phyloP scores from a whole-genome alignment of 768 basidiomycete genomes.

The Boletus fagicola region DNA sequence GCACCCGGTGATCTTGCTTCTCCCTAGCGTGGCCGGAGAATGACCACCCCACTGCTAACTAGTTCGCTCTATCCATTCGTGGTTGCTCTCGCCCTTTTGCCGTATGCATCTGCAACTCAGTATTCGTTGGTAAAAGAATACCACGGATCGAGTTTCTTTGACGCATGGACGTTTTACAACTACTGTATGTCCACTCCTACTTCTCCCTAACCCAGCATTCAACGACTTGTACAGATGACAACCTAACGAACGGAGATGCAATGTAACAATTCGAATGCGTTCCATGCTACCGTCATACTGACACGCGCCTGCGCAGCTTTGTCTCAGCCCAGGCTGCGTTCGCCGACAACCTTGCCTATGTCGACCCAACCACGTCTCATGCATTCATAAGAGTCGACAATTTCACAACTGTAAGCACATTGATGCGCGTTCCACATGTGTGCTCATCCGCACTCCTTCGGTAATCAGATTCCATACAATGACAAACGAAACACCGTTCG shows the following conservation, averaged over 20 bases:
- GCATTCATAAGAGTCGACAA: slow-evolving; percentile 81
- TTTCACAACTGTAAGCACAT: slow-evolving; percentile 44
- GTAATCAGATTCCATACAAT: slow-evolving; percentile 34
- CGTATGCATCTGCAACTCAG: slow-evolving; percentile 25
- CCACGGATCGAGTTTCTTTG: slow-evolving; percentile 59
- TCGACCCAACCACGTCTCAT: slow-evolving; percentile 61
- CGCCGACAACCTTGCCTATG: slow-evolving; percentile 54
- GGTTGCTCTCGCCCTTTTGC: slow-evolving; percentile 5
- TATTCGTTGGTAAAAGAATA: slow-evolving; percentile 59
- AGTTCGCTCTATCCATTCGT: slow-evolving; percentile 5
- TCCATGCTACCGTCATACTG: not conserved
- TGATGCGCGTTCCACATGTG: not conserved
- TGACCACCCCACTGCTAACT: slow-evolving; percentile 1
- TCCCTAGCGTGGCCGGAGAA: slow-evolving; percentile 1
- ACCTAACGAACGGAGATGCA: slow-evolving; percentile 65
- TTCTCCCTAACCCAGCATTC: not conserved
- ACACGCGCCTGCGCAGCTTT: slow-evolving; percentile 39
- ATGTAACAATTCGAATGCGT: slow-evolving; percentile 35
- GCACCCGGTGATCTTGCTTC: not conserved
- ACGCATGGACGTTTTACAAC: slow-evolving; percentile 66
- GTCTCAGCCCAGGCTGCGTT: slow-evolving; percentile 44
- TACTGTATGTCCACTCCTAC: slow-evolving; percentile 40
- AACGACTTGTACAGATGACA: slow-evolving; percentile 47
- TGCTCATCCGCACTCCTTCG: not conserved
- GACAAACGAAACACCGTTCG: slow-evolving; percentile 67